Evolutionary conservation across 371 early-diverging fungal genomes (phyloP), one percentile per base, ranked within the genome.

Genomic region (Choanephora cucurbitarum): DNA sequence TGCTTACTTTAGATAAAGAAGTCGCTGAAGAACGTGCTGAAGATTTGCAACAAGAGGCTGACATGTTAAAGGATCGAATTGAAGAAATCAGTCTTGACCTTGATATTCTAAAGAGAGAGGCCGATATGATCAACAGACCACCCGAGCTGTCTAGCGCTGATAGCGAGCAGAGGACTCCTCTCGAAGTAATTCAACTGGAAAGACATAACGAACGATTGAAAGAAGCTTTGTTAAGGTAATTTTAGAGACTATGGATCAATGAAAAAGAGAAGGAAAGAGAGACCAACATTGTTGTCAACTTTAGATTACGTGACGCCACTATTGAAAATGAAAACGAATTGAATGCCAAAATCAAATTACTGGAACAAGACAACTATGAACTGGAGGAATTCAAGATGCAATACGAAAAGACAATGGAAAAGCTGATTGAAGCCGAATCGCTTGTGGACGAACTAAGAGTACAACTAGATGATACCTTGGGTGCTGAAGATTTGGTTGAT

Each of bases 11-110:
- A 19, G 96, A 97, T 69, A 91, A 91, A 66, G 95, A 96, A 69
- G 84, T 94, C 70, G 95, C 94, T 1, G 95, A 94, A 53, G 95
- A 95, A 62, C 76, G 81, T 18, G 89, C 90, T 11, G 95, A 95
- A 43, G 70, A 83, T 23, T 49, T 92, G 56, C 82, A 86, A 58
- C 87, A 86, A 28, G 93, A 95, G 61, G 77, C 86, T 1, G 75
- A 78, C 39, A 62, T 77, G 28, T 66, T 92, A 15, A 90, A 90
- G 57, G 94, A 95, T 55, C 84, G 83, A 57, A 73, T 92, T 3
- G 93, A 88, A 33, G 96, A 95, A 58, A 76, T 92, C 46, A 75
- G 72, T 33, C 77, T 90, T 15, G 87, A 86, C 60, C 49, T 91
- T 42, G 86, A 88, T 57, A 85, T 93, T 8, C 69, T 85, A 51